A percentile compares a stretch with the other conserved stretches of the same genome.
These are phyloP conservation scores for Pythium rhizo-oryzae DNA, from an alignment of 352 stramenopile species.

Conservation along the genomic window DNA sequence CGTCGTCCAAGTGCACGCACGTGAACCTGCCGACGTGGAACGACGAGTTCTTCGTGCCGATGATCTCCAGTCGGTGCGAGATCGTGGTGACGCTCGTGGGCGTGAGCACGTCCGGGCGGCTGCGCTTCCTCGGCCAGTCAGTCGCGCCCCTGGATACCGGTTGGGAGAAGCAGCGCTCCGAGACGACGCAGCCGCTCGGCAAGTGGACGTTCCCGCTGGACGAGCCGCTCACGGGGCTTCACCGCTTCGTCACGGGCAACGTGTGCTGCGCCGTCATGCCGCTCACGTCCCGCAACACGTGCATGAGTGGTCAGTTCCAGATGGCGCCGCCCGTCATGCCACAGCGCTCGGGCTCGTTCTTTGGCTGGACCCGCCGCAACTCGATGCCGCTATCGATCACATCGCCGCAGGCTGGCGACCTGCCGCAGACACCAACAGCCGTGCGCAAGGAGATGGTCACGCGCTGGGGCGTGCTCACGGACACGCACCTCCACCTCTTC, in stretches of 20 bases:
- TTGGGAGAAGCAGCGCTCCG: conserved; percentile 53
- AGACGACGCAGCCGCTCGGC: conserved; percentile 45
- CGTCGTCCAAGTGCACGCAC: conserved; percentile 54
- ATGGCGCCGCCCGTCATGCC: conserved; percentile 52
- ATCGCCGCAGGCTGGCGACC: conserved; percentile 46
- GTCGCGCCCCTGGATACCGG: conserved; percentile 58
- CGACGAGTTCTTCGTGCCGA: conserved; percentile 76
- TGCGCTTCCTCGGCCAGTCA: conserved; percentile 72
- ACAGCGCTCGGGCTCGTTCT: conserved; percentile 48
- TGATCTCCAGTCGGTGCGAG: conserved; percentile 83
- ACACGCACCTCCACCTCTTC: conserved; percentile 81
- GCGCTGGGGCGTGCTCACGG: conserved; percentile 78
- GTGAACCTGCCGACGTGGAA: conserved; percentile 60
- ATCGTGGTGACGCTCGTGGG: conserved; percentile 79
- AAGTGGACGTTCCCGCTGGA: conserved; percentile 87
- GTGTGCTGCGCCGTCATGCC: conserved; percentile 63
- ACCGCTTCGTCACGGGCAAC: conserved; percentile 65
- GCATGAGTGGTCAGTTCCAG: conserved; percentile 78
- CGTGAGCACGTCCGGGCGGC: conserved; percentile 50
- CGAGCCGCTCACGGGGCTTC: conserved; percentile 62
- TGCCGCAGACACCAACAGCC: conserved; percentile 47
- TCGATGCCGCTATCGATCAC: conserved; percentile 40
- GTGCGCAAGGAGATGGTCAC: conserved; percentile 63
- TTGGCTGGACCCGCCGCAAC: conserved; percentile 60
- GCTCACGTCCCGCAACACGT: conserved; percentile 59